Evolutionary conservation across 2,329 filamentous ascomycete species (phyloP).

Genomic region (Alternaria hordeiaustralica): DNA sequence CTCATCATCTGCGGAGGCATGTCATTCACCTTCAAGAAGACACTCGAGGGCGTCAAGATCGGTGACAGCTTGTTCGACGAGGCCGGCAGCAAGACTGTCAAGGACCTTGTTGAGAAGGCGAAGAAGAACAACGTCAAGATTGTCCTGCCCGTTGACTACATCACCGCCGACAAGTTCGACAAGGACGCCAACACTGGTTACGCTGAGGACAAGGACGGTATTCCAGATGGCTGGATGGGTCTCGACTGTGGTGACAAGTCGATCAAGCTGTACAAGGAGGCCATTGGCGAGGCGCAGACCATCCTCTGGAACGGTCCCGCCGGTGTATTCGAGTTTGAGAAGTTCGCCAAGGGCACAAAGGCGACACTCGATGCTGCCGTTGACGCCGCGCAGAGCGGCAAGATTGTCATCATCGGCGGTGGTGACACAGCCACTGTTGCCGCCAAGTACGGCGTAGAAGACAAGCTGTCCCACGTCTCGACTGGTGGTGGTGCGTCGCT

Average conservation of each 20-base stretch:
- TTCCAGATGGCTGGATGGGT: constrained; percentile 97
- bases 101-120: constrained; percentile 88
- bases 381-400: constrained; percentile 77
- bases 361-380: constrained; percentile 88
- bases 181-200: constrained; percentile 80
- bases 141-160: constrained; percentile 91
- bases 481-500: constrained; percentile 95
- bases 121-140: constrained; percentile 96
- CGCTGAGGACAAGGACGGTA: constrained; percentile 85
- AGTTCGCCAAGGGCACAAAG: constrained; percentile 93
- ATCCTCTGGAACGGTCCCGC: constrained; percentile 99
- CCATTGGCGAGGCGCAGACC: constrained; percentile 88
- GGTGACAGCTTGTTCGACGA: constrained; percentile 93
- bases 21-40: constrained; percentile 99
- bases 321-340: constrained; percentile 96
- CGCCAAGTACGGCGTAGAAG: constrained; percentile 94
- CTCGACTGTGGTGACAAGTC: constrained; percentile 93
- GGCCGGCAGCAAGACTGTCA: constrained; percentile 89
- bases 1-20: constrained; percentile 97
- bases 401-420: constrained; percentile 98
- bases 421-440: constrained; percentile 98
- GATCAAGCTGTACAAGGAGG: constrained; percentile 83
- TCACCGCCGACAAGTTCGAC: constrained; percentile 94
- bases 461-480: constrained; percentile 97
- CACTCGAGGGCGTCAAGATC: constrained; percentile 87